Evolutionary conservation across 345 rosid species (phyloP).

Genomic region (Corchorus capsularis): DNA sequence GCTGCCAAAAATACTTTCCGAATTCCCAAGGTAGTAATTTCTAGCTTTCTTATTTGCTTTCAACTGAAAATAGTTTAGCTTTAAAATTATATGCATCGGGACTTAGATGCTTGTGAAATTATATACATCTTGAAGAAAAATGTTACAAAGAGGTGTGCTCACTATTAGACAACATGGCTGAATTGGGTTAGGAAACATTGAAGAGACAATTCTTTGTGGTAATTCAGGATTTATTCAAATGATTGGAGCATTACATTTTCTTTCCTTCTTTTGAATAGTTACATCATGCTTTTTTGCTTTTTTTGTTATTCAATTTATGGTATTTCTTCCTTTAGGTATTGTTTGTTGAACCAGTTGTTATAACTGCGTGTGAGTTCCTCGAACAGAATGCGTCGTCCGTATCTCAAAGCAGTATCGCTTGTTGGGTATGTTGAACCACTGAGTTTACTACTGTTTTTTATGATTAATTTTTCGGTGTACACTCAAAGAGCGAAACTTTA

Average conservation of each 20-base stretch:
- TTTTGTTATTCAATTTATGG: too few species aligned
- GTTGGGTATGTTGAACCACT: slow-evolving; percentile 62
- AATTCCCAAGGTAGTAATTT: slow-evolving; percentile 74
- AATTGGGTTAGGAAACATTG: too few species aligned
- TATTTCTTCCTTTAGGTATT: slow-evolving; percentile 53
- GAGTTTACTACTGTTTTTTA: not conserved
- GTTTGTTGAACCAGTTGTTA: slow-evolving; percentile 90
- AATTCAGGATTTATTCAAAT: too few species aligned
- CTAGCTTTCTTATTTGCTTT: not conserved
- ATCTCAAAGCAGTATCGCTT: slow-evolving; percentile 73
- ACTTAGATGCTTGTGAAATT: not conserved
- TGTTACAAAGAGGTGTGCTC: too few species aligned
- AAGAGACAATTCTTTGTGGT: too few species aligned
- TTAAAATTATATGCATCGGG: not conserved
- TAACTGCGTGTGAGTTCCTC: slow-evolving; percentile 91
- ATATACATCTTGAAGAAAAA: slow-evolving; percentile 73
- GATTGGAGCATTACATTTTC: too few species aligned
- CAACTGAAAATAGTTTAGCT: not conserved
- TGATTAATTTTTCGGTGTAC: too few species aligned
- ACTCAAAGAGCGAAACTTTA: too few species aligned
- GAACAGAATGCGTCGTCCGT: slow-evolving; percentile 88
- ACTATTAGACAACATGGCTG: too few species aligned
- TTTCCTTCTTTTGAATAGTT: too few species aligned
- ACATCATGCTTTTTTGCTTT: too few species aligned
- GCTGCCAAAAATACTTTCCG: slow-evolving; percentile 86